Evolutionary conservation across 1,284 basidiomycete species (phyloP).

Genomic region (Psilocybe mexicana): DNA sequence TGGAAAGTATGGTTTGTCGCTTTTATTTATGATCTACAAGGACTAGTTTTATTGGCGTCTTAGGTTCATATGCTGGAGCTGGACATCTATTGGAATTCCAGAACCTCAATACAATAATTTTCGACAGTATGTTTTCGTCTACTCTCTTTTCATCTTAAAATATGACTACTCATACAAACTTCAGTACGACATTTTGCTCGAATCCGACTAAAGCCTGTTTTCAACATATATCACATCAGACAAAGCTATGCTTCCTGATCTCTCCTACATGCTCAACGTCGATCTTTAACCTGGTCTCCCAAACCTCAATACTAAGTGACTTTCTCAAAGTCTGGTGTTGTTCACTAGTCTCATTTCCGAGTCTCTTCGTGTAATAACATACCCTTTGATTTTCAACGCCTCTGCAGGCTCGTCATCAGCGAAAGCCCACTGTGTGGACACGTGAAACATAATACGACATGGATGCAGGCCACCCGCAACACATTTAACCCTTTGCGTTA

Average conservation of each 20-base stretch:
- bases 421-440: slow-evolving; percentile 47
- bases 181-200: slow-evolving; percentile 70
- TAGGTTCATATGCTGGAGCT: slow-evolving; percentile 70
- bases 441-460: slow-evolving; percentile 70
- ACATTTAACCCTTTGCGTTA: slow-evolving; percentile 66
- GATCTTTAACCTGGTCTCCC: slow-evolving; percentile 49
- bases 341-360: slow-evolving; percentile 52
- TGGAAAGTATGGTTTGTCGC: slow-evolving; percentile 61
- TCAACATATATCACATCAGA: slow-evolving; percentile 52
- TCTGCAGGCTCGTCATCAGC: slow-evolving; percentile 27
- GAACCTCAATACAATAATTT: slow-evolving; percentile 40
- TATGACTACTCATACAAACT: not conserved
- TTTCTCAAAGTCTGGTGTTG: slow-evolving; percentile 54
- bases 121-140: slow-evolving; percentile 41
- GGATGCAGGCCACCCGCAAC: slow-evolving; percentile 55
- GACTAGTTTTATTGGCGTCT: not conserved
- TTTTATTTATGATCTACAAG: slow-evolving; percentile 1
- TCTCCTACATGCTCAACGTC: slow-evolving; percentile 53
- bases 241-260: slow-evolving; percentile 18
- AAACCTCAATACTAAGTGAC: slow-evolving; percentile 59
- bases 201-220: slow-evolving; percentile 60
- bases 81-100: slow-evolving; percentile 61
- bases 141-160: not conserved
- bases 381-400: slow-evolving; percentile 62
- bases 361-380: slow-evolving; percentile 59